phyloP scores from a whole-genome alignment of 2,329 filamentous ascomycete species.

The Volutella citrinella region DNA sequence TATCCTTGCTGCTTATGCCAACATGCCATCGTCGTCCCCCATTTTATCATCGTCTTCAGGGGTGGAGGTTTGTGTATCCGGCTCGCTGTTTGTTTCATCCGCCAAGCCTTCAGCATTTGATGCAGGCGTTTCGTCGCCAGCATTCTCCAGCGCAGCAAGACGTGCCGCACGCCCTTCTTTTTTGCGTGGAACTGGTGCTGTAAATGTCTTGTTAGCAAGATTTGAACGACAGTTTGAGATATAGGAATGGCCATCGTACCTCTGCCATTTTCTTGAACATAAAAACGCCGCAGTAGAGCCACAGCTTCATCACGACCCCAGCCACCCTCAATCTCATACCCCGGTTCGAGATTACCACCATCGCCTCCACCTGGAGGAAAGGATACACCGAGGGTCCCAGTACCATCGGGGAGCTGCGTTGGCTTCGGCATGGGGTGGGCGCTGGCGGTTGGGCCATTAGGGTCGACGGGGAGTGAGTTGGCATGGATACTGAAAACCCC shows the following conservation, averaged over 20 bases:
- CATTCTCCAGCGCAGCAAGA: constrained; percentile 48
- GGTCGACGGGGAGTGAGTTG: constrained; percentile 46
- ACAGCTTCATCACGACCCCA: constrained; percentile 92
- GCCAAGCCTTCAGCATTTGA: no score
- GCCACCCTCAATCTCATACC: constrained; percentile 81
- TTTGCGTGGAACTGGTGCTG: constrained; percentile 51
- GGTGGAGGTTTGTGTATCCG: no score
- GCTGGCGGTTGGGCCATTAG: constrained; percentile 37
- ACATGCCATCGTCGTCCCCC: no score
- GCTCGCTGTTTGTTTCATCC: no score
- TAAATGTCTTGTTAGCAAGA: constrained; percentile 9
- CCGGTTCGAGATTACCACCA: constrained; percentile 69
- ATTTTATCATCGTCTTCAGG: no score
- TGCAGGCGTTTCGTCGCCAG: constrained; percentile 23
- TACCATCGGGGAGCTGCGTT: constrained; percentile 35
- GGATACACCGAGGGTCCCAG: constrained; percentile 34
- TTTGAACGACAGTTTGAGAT: no score
- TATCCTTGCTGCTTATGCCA: no score
- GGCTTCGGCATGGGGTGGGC: constrained; percentile 36
- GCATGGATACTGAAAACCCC: constrained; percentile 85
- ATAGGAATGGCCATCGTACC: constrained; percentile 46
- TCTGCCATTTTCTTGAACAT: constrained; percentile 96
- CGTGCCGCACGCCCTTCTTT: constrained; percentile 55
- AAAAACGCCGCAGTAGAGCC: constrained; percentile 87
- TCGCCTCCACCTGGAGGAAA: constrained; percentile 43